phyloP scores from a whole-genome alignment of 768 basidiomycete species.

The Phylloporus scabripes region DNA sequence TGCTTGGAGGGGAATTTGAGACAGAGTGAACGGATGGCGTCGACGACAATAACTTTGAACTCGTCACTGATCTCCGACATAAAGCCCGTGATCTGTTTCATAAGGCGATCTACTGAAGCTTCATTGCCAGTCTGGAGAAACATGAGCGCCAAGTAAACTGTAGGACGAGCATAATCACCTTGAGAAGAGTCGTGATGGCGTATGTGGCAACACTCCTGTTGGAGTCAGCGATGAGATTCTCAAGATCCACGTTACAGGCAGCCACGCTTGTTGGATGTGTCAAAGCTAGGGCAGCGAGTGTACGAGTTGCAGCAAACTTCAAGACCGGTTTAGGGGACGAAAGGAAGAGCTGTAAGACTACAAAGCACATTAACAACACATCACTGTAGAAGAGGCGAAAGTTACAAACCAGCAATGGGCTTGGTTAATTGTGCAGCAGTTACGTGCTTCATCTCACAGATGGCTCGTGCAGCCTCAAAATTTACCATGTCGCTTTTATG shows the following conservation, averaged over 20 bases:
- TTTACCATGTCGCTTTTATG: conserved; percentile 99
- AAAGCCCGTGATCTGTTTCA: conserved; percentile 98
- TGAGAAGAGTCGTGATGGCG: conserved; percentile 96
- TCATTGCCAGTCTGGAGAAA: conserved; percentile 89
- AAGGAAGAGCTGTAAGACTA: conserved; percentile 92
- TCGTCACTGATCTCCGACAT: conserved; percentile 99
- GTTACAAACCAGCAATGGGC: conserved; percentile 76
- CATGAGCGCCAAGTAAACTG: conserved; percentile 1
- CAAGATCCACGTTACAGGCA: conserved; percentile 92
- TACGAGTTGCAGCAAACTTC: conserved; percentile 96
- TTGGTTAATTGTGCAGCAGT: conserved; percentile 72
- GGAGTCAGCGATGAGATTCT: conserved; percentile 90
- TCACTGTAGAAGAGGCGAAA: not conserved
- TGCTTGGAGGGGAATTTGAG: conserved; percentile 99
- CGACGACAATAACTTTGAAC: conserved; percentile 99
- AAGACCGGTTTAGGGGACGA: conserved; percentile 92
- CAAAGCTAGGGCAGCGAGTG: conserved; percentile 83
- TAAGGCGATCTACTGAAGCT: conserved; percentile 95
- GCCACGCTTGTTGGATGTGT: conserved; percentile 83
- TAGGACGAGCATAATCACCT: conserved; percentile 42
- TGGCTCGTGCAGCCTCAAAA: conserved; percentile 94
- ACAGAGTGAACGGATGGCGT: conserved; percentile 95
- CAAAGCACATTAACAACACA: conserved; percentile 6
- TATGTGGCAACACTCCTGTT: conserved; percentile 98
- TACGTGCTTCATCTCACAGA: conserved; percentile 93